Conservation (phyloP, 2,329 filamentous ascomycete genomes). For the Stagonosporopsis vannaccii region DNA sequence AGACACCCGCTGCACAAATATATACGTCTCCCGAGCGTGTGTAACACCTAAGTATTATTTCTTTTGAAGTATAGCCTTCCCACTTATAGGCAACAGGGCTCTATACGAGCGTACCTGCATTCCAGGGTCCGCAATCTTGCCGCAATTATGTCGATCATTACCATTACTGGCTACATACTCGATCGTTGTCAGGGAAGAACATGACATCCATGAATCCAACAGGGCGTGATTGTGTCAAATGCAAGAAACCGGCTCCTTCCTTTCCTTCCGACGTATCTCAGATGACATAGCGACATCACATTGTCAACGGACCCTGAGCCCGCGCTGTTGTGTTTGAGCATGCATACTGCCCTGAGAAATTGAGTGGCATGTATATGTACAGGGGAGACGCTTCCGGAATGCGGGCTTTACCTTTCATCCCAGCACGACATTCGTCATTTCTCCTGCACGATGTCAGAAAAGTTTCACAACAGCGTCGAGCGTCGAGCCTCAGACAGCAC, state of each 20-base stretch:
- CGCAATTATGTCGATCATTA: slow-evolving; percentile 7
- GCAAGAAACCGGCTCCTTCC: slow-evolving; percentile 17
- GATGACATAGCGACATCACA: slow-evolving; percentile 20
- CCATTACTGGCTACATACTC: slow-evolving; percentile 1
- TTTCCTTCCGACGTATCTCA: slow-evolving; percentile 18
- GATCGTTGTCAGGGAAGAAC: slow-evolving; percentile 9
- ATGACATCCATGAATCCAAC: slow-evolving; percentile 2
- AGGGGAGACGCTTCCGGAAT: slow-evolving; percentile 17
- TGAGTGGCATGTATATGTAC: slow-evolving; percentile 19
- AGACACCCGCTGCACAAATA: slow-evolving; percentile 12
- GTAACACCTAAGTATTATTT: slow-evolving; percentile 4
- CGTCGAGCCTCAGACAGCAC: slow-evolving; percentile 21
- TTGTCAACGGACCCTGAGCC: slow-evolving; percentile 16
- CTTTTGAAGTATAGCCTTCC: slow-evolving; percentile 1
- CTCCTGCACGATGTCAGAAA: slow-evolving; percentile 25
- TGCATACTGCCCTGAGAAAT: slow-evolving; percentile 2
- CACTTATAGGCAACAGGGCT: background rate
- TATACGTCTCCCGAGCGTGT: slow-evolving; percentile 6
- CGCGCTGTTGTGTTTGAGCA: slow-evolving; percentile 8
- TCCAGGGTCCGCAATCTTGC: slow-evolving; percentile 19
- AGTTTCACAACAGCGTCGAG: slow-evolving; percentile 15
- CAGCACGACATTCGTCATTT: slow-evolving; percentile 16
- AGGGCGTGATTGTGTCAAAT: slow-evolving; percentile 1
- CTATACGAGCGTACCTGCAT: slow-evolving; percentile 9
- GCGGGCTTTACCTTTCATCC: slow-evolving; percentile 5